A percentile compares a stretch with the other conserved stretches of the same genome.
Conservation (phyloP, 164 flowering plant species). For the Piper longum region DNA sequence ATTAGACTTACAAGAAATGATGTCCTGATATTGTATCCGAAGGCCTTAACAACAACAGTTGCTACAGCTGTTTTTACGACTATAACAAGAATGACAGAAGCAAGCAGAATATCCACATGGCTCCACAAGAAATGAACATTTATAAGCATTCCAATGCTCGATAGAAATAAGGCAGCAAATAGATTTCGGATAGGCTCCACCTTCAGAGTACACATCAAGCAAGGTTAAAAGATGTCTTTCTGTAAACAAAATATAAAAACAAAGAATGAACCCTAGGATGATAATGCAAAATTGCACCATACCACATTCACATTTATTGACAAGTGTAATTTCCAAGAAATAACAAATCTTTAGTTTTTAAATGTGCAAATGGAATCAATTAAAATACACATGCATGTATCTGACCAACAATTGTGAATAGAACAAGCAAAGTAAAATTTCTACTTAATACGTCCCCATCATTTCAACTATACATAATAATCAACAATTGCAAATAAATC, state of each 20-base stretch:
- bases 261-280: not conserved
- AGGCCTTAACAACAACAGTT: constrained; percentile 50
- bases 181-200: constrained; percentile 95
- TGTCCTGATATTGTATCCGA: constrained; percentile 54
- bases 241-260: not conserved
- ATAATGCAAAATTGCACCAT: not conserved
- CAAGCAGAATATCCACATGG: constrained; percentile 90
- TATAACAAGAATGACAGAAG: constrained; percentile 80
- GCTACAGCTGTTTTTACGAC: constrained; percentile 67
- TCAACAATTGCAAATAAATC: no score
- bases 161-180: constrained; percentile 91
- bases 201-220: constrained; percentile 16
- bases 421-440: not conserved
- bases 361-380: not conserved
- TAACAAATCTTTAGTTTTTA: not conserved
- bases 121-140: constrained; percentile 85
- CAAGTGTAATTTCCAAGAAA: not conserved
- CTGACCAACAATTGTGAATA: not conserved
- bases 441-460: not conserved
- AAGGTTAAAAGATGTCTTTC: not conserved
- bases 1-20: constrained; percentile 47
- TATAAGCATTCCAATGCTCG: constrained; percentile 98
- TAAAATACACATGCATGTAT: no score
- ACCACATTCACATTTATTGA: not conserved
- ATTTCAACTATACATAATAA: no score